Percentiles rank a stretch among this genome's conserved stretches.
Evolutionary conservation across 768 basidiomycete genomes (phyloP).

Genomic region (Boletus rubescentipes): DNA sequence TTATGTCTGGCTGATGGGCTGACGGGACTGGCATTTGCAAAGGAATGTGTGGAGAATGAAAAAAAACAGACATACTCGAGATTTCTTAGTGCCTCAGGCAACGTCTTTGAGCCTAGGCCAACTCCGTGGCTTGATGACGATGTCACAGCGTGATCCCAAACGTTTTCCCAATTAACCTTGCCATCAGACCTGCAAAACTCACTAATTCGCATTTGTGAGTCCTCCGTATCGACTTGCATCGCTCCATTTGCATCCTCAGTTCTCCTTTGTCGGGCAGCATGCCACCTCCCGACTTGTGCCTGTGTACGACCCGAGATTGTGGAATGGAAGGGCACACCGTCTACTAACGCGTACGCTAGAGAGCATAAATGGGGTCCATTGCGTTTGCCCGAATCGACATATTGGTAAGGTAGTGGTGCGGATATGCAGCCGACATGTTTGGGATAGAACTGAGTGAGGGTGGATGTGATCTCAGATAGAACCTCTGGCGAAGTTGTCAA

Average conservation of each 20-base stretch:
- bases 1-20: constrained; percentile 20
- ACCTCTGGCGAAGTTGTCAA: constrained; percentile 17
- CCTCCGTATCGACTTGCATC: not conserved
- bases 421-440: constrained; percentile 63
- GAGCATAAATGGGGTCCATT: constrained; percentile 48
- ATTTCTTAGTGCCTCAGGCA: constrained; percentile 41
- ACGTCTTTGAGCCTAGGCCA: not conserved
- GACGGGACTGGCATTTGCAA: not conserved
- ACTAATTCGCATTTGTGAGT: not conserved
- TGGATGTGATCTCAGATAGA: constrained; percentile 39
- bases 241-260: not conserved
- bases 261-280: constrained; percentile 45
- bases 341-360: constrained; percentile 49
- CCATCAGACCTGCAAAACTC: constrained; percentile 4
- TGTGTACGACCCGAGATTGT: constrained; percentile 56
- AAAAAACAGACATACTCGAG: constrained; percentile 30
- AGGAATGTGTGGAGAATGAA: not conserved
- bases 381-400: not conserved
- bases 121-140: constrained; percentile 1
- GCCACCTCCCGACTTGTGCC: constrained; percentile 71
- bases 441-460: constrained; percentile 40
- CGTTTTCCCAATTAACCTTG: constrained; percentile 47
- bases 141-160: constrained; percentile 42
- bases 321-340: constrained; percentile 57
- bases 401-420: constrained; percentile 40